Evolutionary conservation across 2,329 filamentous ascomycete species (phyloP), one percentile per base, ranked within the genome.

Genomic region (Aspergillus sp.): DNA sequence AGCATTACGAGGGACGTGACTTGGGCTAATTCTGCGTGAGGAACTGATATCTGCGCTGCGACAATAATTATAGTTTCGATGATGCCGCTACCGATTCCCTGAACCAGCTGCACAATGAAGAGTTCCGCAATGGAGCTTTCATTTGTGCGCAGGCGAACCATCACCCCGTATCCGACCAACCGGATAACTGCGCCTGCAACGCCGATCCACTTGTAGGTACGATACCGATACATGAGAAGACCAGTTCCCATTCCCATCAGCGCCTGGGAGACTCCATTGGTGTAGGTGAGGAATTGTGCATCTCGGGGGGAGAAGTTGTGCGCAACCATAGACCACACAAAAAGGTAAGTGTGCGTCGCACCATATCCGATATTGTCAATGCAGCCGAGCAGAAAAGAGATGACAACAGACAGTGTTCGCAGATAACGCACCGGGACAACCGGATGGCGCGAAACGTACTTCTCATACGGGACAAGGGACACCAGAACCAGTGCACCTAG

Each of bases 141-240:
- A 47, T 73, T 70, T 0, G 72, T 78, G 4, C 79, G 75, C 8
- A 82, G 73, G 2, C 80, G 74, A 30, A 82, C 71, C 80, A 83
- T 83, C 30, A 81, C 63, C 3, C 79, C 80, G 57, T 82, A 82
- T 5, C 81, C 80, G 33, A 82, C 61, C 9, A 80, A 64, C 11
- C 79, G 77, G 33, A 83, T 62, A 2, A 71, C 54, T 1, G 74
- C 70, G 4, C 77, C 79, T 3, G 67, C 59, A 20, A 82, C 66
- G 12, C 73, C 67, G 2, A 82, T 67, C 74, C 76, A 80, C 59
- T 82, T 82, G 70, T 80, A 82, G 2, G 73, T 72, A 37, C 75
- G 68, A 2, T 74, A 71, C 47, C 71, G 70, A 52, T 74, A 73
- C 71, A 82, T 81, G 42, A 79, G 61, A 7, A 73, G 60, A 0